Evolutionary conservation across 805 yeast species (phyloP).

Genomic region (Phaffomyces opuntiae): DNA sequence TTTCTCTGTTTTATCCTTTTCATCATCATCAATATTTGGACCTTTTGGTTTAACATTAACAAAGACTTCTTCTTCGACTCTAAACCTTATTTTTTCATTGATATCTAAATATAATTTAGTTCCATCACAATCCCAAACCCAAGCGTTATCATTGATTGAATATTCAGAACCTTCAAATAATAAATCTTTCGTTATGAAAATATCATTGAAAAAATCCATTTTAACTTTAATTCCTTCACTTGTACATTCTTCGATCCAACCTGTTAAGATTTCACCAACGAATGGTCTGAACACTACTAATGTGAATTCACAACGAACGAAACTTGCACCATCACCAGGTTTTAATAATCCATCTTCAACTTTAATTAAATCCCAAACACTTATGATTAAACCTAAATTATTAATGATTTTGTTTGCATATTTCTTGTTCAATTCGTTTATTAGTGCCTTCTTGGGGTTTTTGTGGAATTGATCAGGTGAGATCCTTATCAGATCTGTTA

Average conservation of each 20-base stretch:
- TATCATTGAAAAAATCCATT: conserved; percentile 86
- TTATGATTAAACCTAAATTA: conserved; percentile 75
- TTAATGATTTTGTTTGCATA: conserved; percentile 82
- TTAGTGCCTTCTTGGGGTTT: conserved; percentile 65
- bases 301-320: conserved; percentile 66
- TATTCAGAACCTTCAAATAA: conserved; percentile 73
- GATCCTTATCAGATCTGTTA: conserved; percentile 79
- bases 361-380: conserved; percentile 77
- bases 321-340: conserved; percentile 93
- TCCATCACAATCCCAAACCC: conserved; percentile 86
- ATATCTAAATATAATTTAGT: conserved; percentile 77
- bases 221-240: conserved; percentile 79
- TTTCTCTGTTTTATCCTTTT: conserved; percentile 28
- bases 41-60: conserved; percentile 76
- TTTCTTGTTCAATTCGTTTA: conserved; percentile 75
- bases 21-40: conserved; percentile 35
- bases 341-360: conserved; percentile 83
- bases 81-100: conserved; percentile 84
- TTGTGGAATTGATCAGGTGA: conserved; percentile 79
- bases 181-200: conserved; percentile 77
- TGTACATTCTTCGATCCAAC: conserved; percentile 87
- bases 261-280: conserved; percentile 86
- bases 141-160: conserved; percentile 73
- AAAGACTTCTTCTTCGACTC: conserved; percentile 86
- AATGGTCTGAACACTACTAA: conserved; percentile 87